Conservation (phyloP, 345 rosid genomes). For the Arabidopsis suecica region DNA sequence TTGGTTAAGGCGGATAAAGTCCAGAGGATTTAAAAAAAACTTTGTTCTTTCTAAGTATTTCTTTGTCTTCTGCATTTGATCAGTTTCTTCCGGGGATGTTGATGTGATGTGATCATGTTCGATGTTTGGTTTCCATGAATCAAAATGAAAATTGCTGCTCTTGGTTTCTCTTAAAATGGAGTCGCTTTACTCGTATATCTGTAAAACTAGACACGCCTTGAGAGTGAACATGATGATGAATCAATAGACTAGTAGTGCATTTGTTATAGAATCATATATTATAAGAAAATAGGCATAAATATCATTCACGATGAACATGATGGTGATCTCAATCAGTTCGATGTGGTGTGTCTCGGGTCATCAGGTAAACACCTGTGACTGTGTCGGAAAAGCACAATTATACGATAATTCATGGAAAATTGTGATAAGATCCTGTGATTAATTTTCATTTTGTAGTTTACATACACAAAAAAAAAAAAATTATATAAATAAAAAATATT, state of each 20-base stretch:
- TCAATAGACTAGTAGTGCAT: not conserved
- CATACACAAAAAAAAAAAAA: not conserved
- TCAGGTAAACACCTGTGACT: constrained; percentile 29
- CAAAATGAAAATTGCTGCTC: constrained; percentile 31
- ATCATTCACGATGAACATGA: too few species aligned
- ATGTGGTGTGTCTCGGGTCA: constrained; percentile 22
- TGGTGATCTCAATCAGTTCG: constrained; percentile 4
- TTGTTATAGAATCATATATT: not conserved
- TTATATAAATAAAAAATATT: too few species aligned
- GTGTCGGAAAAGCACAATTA: constrained; percentile 7
- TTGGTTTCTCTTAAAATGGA: constrained; percentile 27
- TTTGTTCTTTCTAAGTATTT: constrained; percentile 5
- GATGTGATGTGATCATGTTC: constrained; percentile 35
- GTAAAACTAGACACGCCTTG: not conserved
- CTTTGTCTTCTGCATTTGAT: constrained; percentile 26
- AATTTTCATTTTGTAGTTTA: not conserved
- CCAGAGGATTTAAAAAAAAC: constrained; percentile 49
- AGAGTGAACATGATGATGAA: too few species aligned
- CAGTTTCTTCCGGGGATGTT: constrained; percentile 38
- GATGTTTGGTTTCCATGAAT: constrained; percentile 42
- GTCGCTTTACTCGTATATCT: constrained; percentile 14
- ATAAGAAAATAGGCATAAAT: not conserved
- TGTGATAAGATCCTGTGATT: not conserved
- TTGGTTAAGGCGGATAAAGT: constrained; percentile 72
- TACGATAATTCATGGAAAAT: constrained; percentile 1